Evolutionary conservation across 2,329 filamentous ascomycete species (phyloP).

Genomic region (Colletotrichum sp.): DNA sequence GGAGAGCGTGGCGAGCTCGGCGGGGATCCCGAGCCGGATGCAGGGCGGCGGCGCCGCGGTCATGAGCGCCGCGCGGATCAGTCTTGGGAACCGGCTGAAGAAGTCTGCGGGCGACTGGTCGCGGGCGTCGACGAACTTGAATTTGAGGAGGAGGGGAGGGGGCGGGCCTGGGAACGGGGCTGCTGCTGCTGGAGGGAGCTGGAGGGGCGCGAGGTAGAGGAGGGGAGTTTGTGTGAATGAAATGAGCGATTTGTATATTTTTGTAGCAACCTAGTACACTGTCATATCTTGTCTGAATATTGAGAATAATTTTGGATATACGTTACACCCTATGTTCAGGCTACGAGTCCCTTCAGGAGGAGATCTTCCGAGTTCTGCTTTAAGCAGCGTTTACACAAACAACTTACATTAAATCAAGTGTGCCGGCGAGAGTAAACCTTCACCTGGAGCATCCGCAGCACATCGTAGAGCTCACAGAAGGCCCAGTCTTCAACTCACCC

Average conservation of each 20-base stretch:
- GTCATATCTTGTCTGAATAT: background rate
- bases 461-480: background rate
- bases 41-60: constrained; percentile 30
- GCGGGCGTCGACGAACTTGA: constrained; percentile 47
- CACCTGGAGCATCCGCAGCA: background rate
- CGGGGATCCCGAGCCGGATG: constrained; percentile 20
- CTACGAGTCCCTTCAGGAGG: background rate
- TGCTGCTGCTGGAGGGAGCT: background rate
- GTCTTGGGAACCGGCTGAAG: constrained; percentile 54
- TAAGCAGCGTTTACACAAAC: background rate
- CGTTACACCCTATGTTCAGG: background rate
- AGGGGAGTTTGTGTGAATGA: background rate
- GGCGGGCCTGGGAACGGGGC: background rate
- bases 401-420: background rate
- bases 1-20: constrained; percentile 36
- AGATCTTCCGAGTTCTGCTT: too few species aligned
- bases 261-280: background rate
- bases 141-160: constrained; percentile 36
- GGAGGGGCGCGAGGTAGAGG: background rate
- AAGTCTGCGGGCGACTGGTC: constrained; percentile 54
- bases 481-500: background rate
- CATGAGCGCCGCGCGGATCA: constrained; percentile 47
- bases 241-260: background rate
- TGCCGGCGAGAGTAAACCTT: background rate
- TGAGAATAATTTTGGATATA: background rate